Evolutionary conservation across 2,329 filamentous ascomycete genomes (phyloP), one percentile per base, ranked within the genome.

Genomic region (Colletotrichum cuscutae): DNA sequence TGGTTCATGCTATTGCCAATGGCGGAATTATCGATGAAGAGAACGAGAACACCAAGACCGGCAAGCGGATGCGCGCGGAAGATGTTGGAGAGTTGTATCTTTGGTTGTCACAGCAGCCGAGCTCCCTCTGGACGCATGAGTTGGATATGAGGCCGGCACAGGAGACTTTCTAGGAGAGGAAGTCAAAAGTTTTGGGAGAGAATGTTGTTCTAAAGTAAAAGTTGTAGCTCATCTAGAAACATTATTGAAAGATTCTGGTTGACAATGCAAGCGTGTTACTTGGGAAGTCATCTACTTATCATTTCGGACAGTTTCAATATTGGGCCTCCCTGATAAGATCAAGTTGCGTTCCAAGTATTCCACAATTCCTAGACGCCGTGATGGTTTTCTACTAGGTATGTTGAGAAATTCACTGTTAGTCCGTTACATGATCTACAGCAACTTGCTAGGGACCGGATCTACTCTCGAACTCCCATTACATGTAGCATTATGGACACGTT

Each of bases 1-100:
- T 90, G 4, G 87, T 87, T n/a, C 89, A 91, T 79, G 84, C 88
- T 3, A 88, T 91, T 72, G 88, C 86, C 0, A 90, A 90, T 76
- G 88, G 88, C 0, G 80, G 78, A 0, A 90, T 90, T 67, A 81
- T 80, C 35, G 88, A 90, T 76, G 86, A 85, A 67, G 80, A 87
- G 32, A 84, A 83, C 1, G 84, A 87, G 67, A 85, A 85, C 32
- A 83, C 84, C 54, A 80, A 81, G 75, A 82, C 76, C 0, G 88
- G 88, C 3, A 89, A 88, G 82, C 87, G 85, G 70, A 91, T 90
- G 82, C 86, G 86, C 63, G 87, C 88, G 0, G 88, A 90, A 77
- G 87, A 86, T 30, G 87, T 91, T 4, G 88, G 89, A 2, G 86
- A 87, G 79, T 86, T 86, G 3, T 90, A 90, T 78, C 76, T 90